phyloP scores from a whole-genome alignment of 768 basidiomycete species.

The Tricholoma flavovirens region DNA sequence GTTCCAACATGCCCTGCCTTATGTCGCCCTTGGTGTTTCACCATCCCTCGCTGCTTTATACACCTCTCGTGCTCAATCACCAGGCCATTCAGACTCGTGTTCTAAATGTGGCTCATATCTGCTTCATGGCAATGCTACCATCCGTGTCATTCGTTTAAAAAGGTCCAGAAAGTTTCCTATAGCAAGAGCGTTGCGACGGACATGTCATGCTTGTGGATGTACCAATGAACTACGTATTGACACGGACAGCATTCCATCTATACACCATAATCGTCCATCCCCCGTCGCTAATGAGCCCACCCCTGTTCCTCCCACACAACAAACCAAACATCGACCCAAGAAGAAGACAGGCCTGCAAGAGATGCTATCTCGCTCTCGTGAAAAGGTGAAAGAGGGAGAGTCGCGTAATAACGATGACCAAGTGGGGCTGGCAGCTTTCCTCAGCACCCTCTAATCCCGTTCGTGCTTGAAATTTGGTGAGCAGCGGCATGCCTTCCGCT shows the following conservation, averaged over 20 bases:
- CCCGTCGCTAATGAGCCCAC: conserved; percentile 5
- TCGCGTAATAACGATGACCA: conserved; percentile 20
- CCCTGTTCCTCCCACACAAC: conserved; percentile 7
- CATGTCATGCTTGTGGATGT: conserved; percentile 28
- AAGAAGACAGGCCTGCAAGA: conserved; percentile 55
- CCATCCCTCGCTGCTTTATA: conserved; percentile 62
- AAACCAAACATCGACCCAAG: conserved; percentile 39
- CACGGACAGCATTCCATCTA: not conserved
- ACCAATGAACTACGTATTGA: conserved; percentile 16
- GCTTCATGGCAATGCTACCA: conserved; percentile 32
- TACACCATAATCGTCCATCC: not conserved
- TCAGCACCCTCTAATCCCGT: conserved; percentile 33
- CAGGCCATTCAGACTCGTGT: conserved; percentile 32
- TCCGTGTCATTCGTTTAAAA: conserved; percentile 28
- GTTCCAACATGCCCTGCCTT: conserved; percentile 45
- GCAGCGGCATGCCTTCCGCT: too few species aligned
- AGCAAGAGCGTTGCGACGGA: conserved; percentile 17
- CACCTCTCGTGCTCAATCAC: conserved; percentile 30
- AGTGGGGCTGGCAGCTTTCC: conserved; percentile 48
- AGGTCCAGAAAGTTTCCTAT: conserved; percentile 11
- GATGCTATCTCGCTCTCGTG: conserved; percentile 57
- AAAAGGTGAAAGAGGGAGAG: conserved; percentile 40
- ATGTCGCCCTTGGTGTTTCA: conserved; percentile 43
- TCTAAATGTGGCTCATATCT: conserved; percentile 48
- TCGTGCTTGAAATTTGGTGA: too few species aligned